A percentile compares a stretch with the other conserved stretches of the same genome.
Evolutionary conservation across 805 yeast genomes (phyloP).

Genomic region (Saccharomycopsis javanensis): DNA sequence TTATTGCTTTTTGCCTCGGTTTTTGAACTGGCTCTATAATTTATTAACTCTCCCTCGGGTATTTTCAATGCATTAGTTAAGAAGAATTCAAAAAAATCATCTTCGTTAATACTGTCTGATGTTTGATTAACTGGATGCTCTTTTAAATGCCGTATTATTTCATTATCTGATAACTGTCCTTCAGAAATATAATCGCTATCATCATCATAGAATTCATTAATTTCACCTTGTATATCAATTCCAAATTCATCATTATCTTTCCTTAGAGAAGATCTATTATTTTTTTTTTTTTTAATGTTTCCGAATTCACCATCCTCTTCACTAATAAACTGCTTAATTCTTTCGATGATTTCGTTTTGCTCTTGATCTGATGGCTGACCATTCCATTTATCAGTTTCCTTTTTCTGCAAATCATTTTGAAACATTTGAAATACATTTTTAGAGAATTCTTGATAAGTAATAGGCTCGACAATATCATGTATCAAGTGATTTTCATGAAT

Average conservation of each 20-base stretch:
- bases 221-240: not conserved
- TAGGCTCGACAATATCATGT: not conserved
- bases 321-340: not conserved
- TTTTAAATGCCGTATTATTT: constrained; percentile 25
- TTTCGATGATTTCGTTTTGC: constrained; percentile 1
- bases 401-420: not conserved
- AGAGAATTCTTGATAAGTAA: not conserved
- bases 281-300: not conserved
- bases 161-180: constrained; percentile 21
- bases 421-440: not conserved
- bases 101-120: constrained; percentile 45
- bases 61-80: constrained; percentile 44
- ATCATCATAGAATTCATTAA: constrained; percentile 6
- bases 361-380: not conserved
- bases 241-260: not conserved
- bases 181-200: constrained; percentile 21
- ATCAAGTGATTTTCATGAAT: not conserved
- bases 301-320: not conserved
- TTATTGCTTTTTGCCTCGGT: not conserved
- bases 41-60: constrained; percentile 36
- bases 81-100: constrained; percentile 60
- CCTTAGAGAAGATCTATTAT: not conserved
- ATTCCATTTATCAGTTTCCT: not conserved
- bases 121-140: constrained; percentile 19
- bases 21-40: constrained; percentile 22